Conservation (phyloP, 768 basidiomycete genomes). For the Melanogaster broomeanus region DNA sequence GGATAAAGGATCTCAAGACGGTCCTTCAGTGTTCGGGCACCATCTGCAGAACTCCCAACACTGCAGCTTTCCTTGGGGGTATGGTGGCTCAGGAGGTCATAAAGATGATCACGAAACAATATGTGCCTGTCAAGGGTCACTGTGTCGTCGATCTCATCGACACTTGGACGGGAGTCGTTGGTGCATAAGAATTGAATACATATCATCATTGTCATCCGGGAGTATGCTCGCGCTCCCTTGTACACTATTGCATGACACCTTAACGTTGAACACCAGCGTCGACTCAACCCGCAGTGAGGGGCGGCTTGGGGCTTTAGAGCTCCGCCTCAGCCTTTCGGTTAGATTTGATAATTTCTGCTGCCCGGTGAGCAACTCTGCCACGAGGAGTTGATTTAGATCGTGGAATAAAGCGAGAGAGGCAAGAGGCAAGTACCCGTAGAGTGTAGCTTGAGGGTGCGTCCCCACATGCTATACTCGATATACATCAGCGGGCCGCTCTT, state of each 20-base stretch:
- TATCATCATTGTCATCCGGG: background rate
- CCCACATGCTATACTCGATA: constrained; percentile 12
- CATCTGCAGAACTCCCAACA: constrained; percentile 86
- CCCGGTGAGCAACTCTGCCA: constrained; percentile 10
- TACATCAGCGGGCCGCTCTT: background rate
- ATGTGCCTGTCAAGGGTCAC: constrained; percentile 85
- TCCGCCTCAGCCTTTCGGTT: too few species aligned
- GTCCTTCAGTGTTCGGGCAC: constrained; percentile 64
- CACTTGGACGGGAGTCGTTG: constrained; percentile 66
- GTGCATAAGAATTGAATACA: constrained; percentile 12
- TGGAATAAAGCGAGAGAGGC: background rate
- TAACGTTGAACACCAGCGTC: background rate
- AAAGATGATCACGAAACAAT: constrained; percentile 96
- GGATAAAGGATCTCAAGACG: constrained; percentile 1
- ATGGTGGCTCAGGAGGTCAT: constrained; percentile 95
- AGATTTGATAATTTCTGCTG: constrained; percentile 5
- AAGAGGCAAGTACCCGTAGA: constrained; percentile 11
- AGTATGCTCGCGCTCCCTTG: background rate
- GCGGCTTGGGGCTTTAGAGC: background rate
- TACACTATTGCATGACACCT: background rate
- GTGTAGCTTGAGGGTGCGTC: constrained; percentile 18
- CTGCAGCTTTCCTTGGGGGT: constrained; percentile 91
- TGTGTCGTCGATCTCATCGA: constrained; percentile 85
- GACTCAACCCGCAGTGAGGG: background rate
- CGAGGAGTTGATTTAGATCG: background rate